Evolutionary conservation across 441 rosid genomes (phyloP).

Genomic region (Euphorbia schlechtendalii): DNA sequence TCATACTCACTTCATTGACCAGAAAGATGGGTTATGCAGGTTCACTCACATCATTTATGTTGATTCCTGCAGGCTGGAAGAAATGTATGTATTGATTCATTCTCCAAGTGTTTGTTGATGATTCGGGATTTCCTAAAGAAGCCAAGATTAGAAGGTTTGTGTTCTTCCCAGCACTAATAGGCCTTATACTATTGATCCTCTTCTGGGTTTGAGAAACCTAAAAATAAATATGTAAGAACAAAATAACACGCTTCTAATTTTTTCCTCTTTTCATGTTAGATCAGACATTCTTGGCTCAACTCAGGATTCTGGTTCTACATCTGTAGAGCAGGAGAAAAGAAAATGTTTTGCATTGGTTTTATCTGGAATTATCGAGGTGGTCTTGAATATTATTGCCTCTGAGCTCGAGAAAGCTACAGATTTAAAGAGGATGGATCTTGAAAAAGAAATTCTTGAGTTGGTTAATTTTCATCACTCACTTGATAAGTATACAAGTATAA

Average conservation of each 20-base stretch:
- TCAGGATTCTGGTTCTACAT: constrained; percentile 37
- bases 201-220: constrained; percentile 2
- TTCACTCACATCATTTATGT: constrained; percentile 4
- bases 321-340: constrained; percentile 48
- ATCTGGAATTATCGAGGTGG: constrained; percentile 51
- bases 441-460: constrained; percentile 51
- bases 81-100: constrained; percentile 41
- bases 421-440: constrained; percentile 40
- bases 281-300: constrained; percentile 54
- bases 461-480: constrained; percentile 42
- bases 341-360: constrained; percentile 44
- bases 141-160: constrained; percentile 53
- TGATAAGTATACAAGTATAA: constrained; percentile 36
- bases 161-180: neutral
- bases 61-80: constrained; percentile 48
- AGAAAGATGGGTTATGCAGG: neutral
- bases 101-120: constrained; percentile 48
- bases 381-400: constrained; percentile 44
- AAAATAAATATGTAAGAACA: neutral
- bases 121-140: constrained; percentile 41
- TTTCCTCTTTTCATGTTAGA: constrained; percentile 27
- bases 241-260: constrained; percentile 1
- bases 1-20: neutral
- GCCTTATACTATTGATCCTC: neutral
- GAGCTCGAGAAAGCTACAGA: constrained; percentile 59